Conservation (phyloP, 2,329 filamentous ascomycete species). For the Penicillium hordei region DNA sequence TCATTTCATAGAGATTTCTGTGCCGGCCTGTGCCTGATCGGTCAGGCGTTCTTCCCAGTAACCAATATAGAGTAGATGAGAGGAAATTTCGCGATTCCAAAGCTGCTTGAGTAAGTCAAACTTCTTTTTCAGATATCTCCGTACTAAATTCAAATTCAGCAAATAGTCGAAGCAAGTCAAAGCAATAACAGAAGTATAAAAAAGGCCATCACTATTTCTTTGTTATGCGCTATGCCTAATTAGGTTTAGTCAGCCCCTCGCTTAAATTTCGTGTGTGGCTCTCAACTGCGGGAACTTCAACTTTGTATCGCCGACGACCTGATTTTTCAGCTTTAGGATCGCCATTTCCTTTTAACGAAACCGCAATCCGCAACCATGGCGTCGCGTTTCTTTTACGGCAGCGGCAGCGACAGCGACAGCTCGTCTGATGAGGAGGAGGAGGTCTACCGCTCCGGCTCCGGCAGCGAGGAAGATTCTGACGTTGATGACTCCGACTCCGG, state of each 20-base stretch:
- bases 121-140: background rate
- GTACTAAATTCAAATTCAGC: background rate
- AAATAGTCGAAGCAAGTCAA: background rate
- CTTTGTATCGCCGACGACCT: slow-evolving; percentile 28
- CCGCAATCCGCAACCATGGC: slow-evolving; percentile 54
- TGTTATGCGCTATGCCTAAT: slow-evolving; percentile 27
- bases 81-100: background rate
- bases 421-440: slow-evolving; percentile 86
- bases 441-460: slow-evolving; percentile 77
- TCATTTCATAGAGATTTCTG: background rate
- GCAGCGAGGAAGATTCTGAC: slow-evolving; percentile 55
- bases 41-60: background rate
- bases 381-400: slow-evolving; percentile 97
- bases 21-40: background rate
- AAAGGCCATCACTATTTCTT: background rate
- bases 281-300: slow-evolving; percentile 26
- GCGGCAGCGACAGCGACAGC: slow-evolving; percentile 94
- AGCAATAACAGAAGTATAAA: slow-evolving; percentile 1
- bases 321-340: slow-evolving; percentile 23
- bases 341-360: slow-evolving; percentile 16
- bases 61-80: background rate
- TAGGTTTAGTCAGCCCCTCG: slow-evolving; percentile 41
- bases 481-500: slow-evolving; percentile 55
- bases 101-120: background rate
- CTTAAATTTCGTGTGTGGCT: slow-evolving; percentile 49